Base-by-base conservation (phyloP, 441 rosid genomes). In the Pelargonium myrrhifolium region DNA sequence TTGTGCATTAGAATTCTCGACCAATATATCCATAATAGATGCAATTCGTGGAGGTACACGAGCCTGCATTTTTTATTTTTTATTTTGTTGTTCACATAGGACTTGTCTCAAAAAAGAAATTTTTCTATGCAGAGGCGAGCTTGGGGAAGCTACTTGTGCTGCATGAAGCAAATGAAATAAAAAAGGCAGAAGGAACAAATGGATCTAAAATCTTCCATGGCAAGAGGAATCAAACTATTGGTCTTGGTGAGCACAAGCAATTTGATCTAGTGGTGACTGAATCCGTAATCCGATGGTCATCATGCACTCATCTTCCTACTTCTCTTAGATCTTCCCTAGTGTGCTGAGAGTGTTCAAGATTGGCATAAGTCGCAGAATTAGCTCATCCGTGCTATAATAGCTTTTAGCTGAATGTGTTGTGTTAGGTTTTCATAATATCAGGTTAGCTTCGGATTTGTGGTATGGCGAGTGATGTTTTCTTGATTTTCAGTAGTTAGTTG, bases 261-360 rank as follows among this genome's bases (percentile, higher is more conserved):
- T 81, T 85, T 4, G 84, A 85, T 68, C 71, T 83, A 31, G 61
- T 76, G 68, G 84, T 72, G 60, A 73, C 84, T 0, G 88, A 85
- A 76, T 85, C 88, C 15, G 87, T 87, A 18, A 84, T 87, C 74
- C 84, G 92, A 0, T 84, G 88, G 92, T 85, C 88, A 24, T 87
- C 92, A 8, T 85, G 89, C 76, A 81, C 87, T 0, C 71, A 82
- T 71, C 80, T 84, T 61, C 80, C 87, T 8, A 81, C 87, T 59
- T 78, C 83, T 62, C 82, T 81, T 56, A 81, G 79, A 71, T 81
- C 88, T 22, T 85, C 88, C 45, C 81, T 85, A 5, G 89, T 87
- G 43, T 87, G 89, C 71, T 87, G 82, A 83, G 47, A 15, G 39
- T 12, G 11, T 35, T 20, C 53, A 5, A 14, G 40, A 65, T n/a